Evolutionary conservation across 306 rosid species (phyloP).

Genomic region (Dalbergia cultrata): DNA sequence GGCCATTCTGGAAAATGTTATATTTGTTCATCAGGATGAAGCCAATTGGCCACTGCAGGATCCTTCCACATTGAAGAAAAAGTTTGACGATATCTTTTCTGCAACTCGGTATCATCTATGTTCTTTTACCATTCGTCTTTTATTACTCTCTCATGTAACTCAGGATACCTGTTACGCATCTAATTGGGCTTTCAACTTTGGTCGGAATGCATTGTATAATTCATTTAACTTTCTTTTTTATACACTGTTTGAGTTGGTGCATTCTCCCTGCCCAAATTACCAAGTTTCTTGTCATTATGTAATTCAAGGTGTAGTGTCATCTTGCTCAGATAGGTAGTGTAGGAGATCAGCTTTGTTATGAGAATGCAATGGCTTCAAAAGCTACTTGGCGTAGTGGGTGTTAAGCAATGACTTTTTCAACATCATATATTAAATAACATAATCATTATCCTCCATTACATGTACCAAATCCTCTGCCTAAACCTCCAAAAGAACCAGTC

Average conservation of each 20-base stretch:
- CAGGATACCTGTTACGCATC: not conserved
- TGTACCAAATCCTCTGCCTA: not conserved
- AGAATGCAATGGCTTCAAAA: not conserved
- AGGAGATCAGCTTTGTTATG: not conserved
- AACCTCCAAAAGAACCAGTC: slow-evolving; percentile 12
- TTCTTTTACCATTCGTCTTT: slow-evolving; percentile 1
- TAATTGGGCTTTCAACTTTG: slow-evolving; percentile 10
- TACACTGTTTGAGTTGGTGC: not conserved
- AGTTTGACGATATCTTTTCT: slow-evolving; percentile 95
- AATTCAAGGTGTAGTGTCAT: not conserved
- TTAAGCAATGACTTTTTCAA: not conserved
- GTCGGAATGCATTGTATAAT: slow-evolving; percentile 3
- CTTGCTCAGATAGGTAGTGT: not conserved
- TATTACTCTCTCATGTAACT: not conserved
- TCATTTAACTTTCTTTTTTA: slow-evolving; percentile 16
- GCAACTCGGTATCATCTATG: slow-evolving; percentile 77
- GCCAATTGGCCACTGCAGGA: slow-evolving; percentile 99
- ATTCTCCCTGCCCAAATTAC: not conserved
- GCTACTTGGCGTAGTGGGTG: not conserved
- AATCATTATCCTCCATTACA: not conserved
- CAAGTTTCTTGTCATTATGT: not conserved
- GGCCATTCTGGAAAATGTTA: slow-evolving; percentile 92
- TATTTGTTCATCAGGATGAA: slow-evolving; percentile 97
- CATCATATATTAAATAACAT: not conserved
- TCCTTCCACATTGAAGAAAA: slow-evolving; percentile 92